Evolutionary conservation across 768 basidiomycete genomes (phyloP).

Genomic region (Phaeotremella fagi): DNA sequence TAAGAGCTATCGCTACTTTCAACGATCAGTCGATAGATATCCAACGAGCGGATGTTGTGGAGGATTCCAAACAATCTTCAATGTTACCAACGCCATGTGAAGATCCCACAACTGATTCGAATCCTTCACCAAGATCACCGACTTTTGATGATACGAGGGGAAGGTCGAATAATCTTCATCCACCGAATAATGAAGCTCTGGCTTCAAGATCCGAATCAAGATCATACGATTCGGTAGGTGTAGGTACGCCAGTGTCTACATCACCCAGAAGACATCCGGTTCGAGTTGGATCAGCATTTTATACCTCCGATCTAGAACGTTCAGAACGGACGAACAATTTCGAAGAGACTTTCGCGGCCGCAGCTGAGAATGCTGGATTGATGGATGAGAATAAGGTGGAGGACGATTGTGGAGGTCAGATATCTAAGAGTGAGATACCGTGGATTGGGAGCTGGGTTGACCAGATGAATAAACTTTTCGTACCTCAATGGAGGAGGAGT

Average conservation of each 20-base stretch:
- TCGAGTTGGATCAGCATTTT: constrained; percentile 36
- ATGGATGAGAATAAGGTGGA: neutral
- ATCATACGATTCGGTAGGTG: constrained; percentile 19
- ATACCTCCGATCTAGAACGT: constrained; percentile 9
- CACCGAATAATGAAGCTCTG: neutral
- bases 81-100: neutral
- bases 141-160: neutral
- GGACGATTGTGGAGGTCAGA: neutral
- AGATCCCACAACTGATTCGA: neutral
- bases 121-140: neutral
- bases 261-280: constrained; percentile 16
- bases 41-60: constrained; percentile 63
- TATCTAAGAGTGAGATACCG: neutral
- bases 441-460: constrained; percentile 28
- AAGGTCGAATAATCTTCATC: neutral
- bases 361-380: too few species aligned
- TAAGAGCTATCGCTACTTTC: constrained; percentile 77
- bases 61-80: neutral
- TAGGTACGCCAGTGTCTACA: constrained; percentile 13
- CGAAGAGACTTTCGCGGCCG: constrained; percentile 28
- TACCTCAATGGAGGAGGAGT: constrained; percentile 41
- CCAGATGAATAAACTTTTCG: constrained; percentile 39
- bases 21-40: constrained; percentile 71
- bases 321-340: constrained; percentile 17
- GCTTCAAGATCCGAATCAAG: neutral